phyloP scores from a whole-genome alignment of 1,284 basidiomycete genomes.

The Sanghuangporus sanghuang region DNA sequence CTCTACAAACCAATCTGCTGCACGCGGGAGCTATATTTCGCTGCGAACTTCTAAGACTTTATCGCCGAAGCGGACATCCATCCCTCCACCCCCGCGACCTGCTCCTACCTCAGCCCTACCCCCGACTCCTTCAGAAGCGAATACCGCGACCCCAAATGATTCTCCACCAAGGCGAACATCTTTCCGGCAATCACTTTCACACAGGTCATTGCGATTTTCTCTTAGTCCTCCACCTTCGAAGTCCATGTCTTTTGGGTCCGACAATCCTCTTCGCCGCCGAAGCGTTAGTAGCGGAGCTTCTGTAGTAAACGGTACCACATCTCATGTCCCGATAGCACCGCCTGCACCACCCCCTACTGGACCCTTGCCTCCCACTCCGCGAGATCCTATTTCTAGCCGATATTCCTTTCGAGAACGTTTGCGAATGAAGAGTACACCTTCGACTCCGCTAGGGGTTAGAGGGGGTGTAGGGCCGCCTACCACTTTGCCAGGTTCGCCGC shows the following conservation, averaged over 20 bases:
- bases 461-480: conserved; percentile 10
- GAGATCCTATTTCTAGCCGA: conserved; percentile 28
- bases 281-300: conserved; percentile 34
- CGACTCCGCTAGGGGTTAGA: conserved; percentile 27
- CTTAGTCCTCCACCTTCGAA: conserved; percentile 51
- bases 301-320: conserved; percentile 20
- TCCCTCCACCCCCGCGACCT: conserved; percentile 65
- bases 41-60: conserved; percentile 20
- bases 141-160: conserved; percentile 24
- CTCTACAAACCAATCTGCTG: conserved; percentile 43
- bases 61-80: conserved; percentile 48
- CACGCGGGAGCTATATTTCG: conserved; percentile 27
- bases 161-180: conserved; percentile 33
- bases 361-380: conserved; percentile 32
- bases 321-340: conserved; percentile 34
- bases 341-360: conserved; percentile 40
- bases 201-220: conserved; percentile 53
- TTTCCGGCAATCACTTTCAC: conserved; percentile 48
- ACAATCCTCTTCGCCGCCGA: conserved; percentile 41
- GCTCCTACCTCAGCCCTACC: conserved; percentile 64
- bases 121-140: conserved; percentile 43
- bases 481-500: conserved; percentile 15
- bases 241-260: conserved; percentile 53
- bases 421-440: conserved; percentile 56
- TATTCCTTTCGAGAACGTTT: conserved; percentile 53